A percentile compares a stretch with the other conserved stretches of the same genome.
These are phyloP conservation scores for Cenchrus americanus DNA, from an alignment of 176 grass and related monocot genomes.

Conservation along the genomic window DNA sequence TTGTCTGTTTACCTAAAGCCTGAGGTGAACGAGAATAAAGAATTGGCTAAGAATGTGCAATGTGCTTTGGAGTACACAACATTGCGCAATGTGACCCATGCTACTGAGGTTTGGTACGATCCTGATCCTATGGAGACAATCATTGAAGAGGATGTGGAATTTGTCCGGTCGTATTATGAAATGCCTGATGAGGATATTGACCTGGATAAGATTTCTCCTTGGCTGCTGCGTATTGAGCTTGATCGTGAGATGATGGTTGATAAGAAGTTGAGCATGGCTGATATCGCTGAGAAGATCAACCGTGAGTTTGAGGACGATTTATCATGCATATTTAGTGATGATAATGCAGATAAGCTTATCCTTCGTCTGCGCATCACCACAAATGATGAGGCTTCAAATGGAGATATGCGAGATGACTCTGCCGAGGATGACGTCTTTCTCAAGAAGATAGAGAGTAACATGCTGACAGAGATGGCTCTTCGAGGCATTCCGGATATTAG, in stretches of 20 bases:
- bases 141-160: slow-evolving; percentile 96
- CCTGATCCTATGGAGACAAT: slow-evolving; percentile 80
- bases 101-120: slow-evolving; percentile 94
- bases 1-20: slow-evolving; percentile 86
- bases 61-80: slow-evolving; percentile 96
- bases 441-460: slow-evolving; percentile 90
- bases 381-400: slow-evolving; percentile 87
- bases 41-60: slow-evolving; percentile 90
- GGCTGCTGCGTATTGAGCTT: slow-evolving; percentile 87
- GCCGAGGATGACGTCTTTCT: slow-evolving; percentile 91
- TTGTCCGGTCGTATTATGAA: slow-evolving; percentile 91
- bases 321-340: slow-evolving; percentile 97
- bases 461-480: slow-evolving; percentile 95
- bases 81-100: slow-evolving; percentile 92
- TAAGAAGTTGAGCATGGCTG: slow-evolving; percentile 98
- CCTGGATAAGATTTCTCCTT: slow-evolving; percentile 88
- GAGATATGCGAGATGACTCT: slow-evolving; percentile 83
- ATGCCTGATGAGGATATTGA: slow-evolving; percentile 96
- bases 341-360: slow-evolving; percentile 98
- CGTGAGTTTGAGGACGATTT: slow-evolving; percentile 85
- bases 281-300: slow-evolving; percentile 93
- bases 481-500: slow-evolving; percentile 91
- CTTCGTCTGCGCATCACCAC: slow-evolving; percentile 80
- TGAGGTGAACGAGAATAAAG: slow-evolving; percentile 79
- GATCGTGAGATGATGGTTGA: slow-evolving; percentile 99